Conservation (phyloP, 345 rosid genomes). For the Aquilaria sinensis region DNA sequence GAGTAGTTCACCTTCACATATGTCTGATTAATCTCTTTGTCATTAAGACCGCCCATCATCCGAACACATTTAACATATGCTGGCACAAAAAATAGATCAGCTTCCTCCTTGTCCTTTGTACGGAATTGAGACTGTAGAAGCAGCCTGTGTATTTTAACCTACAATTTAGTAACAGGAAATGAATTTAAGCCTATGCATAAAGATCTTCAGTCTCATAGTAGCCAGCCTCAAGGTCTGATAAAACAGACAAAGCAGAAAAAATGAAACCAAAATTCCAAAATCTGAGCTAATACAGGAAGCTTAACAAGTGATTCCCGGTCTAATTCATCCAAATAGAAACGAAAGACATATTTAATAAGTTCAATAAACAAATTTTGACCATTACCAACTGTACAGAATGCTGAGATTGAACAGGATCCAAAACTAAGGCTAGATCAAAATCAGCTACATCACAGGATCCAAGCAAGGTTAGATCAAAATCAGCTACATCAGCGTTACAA, state of each 20-base stretch:
- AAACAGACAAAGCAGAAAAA: too few species aligned
- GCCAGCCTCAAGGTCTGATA: too few species aligned
- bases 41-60: slow-evolving; percentile 90
- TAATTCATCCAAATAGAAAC: too few species aligned
- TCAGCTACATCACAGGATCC: too few species aligned
- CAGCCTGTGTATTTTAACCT: slow-evolving; percentile 85
- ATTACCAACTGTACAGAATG: too few species aligned
- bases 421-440: too few species aligned
- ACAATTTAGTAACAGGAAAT: not conserved
- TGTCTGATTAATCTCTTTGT: slow-evolving; percentile 80
- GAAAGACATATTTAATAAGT: not conserved
- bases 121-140: slow-evolving; percentile 58
- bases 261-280: too few species aligned
- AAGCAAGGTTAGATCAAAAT: not conserved
- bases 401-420: too few species aligned
- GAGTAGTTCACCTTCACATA: slow-evolving; percentile 59
- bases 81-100: slow-evolving; percentile 94
- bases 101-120: slow-evolving; percentile 72
- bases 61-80: slow-evolving; percentile 85
- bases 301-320: too few species aligned
- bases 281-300: too few species aligned
- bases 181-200: not conserved
- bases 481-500: not conserved
- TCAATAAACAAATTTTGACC: not conserved
- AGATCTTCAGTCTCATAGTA: too few species aligned